Evolutionary conservation across 805 yeast genomes (phyloP), one percentile per base, ranked within the genome.

Genomic region (Cyberlindnera nakhonratchasimensis): DNA sequence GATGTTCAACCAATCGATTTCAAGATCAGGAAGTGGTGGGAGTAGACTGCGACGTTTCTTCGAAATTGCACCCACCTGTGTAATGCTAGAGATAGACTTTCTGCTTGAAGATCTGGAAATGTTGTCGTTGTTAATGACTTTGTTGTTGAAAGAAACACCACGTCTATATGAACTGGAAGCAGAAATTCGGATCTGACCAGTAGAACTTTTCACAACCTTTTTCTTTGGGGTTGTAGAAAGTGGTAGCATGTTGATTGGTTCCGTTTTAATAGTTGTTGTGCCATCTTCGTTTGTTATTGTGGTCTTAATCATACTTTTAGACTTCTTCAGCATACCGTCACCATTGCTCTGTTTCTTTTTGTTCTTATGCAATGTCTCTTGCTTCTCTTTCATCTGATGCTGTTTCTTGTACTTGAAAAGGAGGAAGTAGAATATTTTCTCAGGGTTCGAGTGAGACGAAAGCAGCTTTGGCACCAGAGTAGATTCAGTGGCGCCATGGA

Each of bases 401-500:
- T 83, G 89, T 48, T 76, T 77, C 48, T 93, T 72, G 62, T 87
- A 88, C 51, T 84, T 77, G 69, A 79, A 67, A 48, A 87, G 67
- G 33, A 88, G 64, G 50, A 84, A 84, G 64, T 87, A 87, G 54
- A 87, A 82, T 34, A 87, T 80, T 69, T 87, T 87, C 54, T 87
- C 96, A 1, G 89, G 74, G 53, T 79, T 82, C 20, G 82, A 77
- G 20, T 71, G 76, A 1, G 74, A 66, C 9, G 79, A 70, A 33
- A 75, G 57, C 34, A 88, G 67, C 49, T 76, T 74, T 9, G 69
- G 61, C 21, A 77, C 61, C 20, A 88, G 75, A 9, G 69, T 66
- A 4, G 70, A 62, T 39, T 74, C 73, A 34, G 74, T 71, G 48
- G 82, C 85, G 42, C 90, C 91, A 59, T 85, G 96, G 77, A 93